Base-by-base conservation (phyloP, 768 basidiomycete species). In the Kwoniella sp. region DNA sequence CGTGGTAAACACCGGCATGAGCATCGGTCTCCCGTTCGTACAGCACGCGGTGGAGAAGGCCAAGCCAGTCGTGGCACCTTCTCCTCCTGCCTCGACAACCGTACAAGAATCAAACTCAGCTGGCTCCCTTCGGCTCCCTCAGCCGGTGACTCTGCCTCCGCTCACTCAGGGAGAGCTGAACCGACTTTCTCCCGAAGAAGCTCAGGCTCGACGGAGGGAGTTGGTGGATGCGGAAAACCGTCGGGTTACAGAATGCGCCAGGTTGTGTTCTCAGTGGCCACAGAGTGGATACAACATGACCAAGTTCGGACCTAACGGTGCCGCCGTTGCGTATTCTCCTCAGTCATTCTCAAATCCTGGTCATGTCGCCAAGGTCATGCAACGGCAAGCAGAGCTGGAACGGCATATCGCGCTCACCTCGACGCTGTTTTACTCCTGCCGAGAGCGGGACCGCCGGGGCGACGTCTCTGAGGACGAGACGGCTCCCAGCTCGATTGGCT, bases 251-350 rank as follows among this genome's bases (percentile, higher is more conserved):
- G 65, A 70, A 43, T 67, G 65, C 36, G 69, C 69, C 3, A 54
- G 63, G 27, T 50, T 73, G 3, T 70, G 71, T 40, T 61, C 58
- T 17, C 71, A 73, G 52, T 70, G 64, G 63, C 71, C 69, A n/a
- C 54, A 65, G 41, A 62, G 59, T 26, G 71, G 67, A 11, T 73
- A 73, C 50, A 69, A 70, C 34, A 29, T 58, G 27, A 41, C 56
- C 9, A 73, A 73, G 40, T 65, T 40, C 38, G 71, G 71, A 26
- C 63, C 65, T 4, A 53, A 60, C 31, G 70, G 70, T 22, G 51
- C 62, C 11, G 57, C 57, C 20, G 46, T 45, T 11, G 57, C 41
- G 11, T 73, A 73, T 46, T 60, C 66, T 42, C 71, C 71, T 20
- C 67, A 69, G 38, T 62, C 69, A 3, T 65, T 59, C 40, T 51